Evolutionary conservation across 2,329 filamentous ascomycete species (phyloP).

Genomic region (Paracamarosporium sp.): DNA sequence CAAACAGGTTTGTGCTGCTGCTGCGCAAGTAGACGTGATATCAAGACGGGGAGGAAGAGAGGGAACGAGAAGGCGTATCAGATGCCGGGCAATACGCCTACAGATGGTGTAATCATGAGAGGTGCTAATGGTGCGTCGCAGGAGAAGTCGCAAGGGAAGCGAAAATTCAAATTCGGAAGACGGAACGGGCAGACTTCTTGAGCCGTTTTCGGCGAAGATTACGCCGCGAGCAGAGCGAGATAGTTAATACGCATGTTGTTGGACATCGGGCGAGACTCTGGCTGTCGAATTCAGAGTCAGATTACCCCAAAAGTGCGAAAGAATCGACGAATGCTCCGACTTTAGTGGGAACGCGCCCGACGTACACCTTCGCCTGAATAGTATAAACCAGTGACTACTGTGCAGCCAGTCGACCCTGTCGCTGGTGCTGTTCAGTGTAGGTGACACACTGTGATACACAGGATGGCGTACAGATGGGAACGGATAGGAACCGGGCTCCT

Average conservation of each 20-base stretch:
- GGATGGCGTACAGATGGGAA: background rate
- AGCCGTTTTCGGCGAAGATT: background rate
- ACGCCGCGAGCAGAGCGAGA: background rate
- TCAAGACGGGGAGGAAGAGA: conserved; percentile 56
- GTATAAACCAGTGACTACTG: background rate
- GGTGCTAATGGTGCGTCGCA: conserved; percentile 5
- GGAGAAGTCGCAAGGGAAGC: conserved; percentile 16
- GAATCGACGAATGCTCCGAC: background rate
- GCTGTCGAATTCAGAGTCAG: background rate
- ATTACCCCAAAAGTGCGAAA: background rate
- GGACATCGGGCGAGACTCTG: background rate
- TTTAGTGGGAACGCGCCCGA: background rate
- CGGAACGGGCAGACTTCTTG: conserved; percentile 3
- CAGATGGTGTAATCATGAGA: background rate
- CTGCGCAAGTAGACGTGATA: conserved; percentile 65
- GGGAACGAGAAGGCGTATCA: conserved; percentile 47
- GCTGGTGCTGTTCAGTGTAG: background rate
- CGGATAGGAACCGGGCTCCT: background rate
- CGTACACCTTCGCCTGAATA: background rate
- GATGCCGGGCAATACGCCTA: conserved; percentile 14
- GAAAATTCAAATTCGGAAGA: conserved; percentile 23
- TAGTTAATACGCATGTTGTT: background rate
- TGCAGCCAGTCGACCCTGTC: background rate
- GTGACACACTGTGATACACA: background rate
- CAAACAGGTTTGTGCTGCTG: conserved; percentile 82